phyloP scores from a whole-genome alignment of 1,139 yeast species.

The Blastobotrys indianensis region DNA sequence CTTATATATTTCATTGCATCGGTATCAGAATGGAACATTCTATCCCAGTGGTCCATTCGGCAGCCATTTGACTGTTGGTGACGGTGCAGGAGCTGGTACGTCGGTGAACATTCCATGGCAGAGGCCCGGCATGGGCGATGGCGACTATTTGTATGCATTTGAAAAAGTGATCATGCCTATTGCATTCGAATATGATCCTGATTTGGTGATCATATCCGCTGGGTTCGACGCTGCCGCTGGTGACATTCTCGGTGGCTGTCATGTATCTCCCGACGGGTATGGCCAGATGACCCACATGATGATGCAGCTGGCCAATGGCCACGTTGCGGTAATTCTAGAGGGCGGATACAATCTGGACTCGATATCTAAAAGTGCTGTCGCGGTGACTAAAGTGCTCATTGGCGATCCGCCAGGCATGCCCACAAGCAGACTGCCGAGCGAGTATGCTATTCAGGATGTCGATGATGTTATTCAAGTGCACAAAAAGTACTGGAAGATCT shows the following conservation, averaged over 20 bases:
- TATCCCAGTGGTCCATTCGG: conserved; percentile 91
- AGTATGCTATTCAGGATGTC: conserved; percentile 66
- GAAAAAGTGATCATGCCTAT: conserved; percentile 84
- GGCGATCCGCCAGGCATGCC: conserved; percentile 94
- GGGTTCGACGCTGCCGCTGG: conserved; percentile 99
- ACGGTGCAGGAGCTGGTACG: conserved; percentile 78
- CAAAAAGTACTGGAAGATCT: conserved; percentile 80
- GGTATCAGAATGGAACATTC: conserved; percentile 86
- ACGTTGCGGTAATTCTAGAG: conserved; percentile 82
- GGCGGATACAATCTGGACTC: conserved; percentile 96
- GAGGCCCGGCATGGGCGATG: conserved; percentile 88
- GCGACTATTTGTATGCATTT: conserved; percentile 92
- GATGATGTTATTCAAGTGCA: conserved; percentile 78
- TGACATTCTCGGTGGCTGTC: conserved; percentile 96
- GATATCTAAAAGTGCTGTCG: conserved; percentile 83
- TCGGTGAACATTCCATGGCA: conserved; percentile 94
- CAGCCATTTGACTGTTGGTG: conserved; percentile 75
- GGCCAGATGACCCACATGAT: conserved; percentile 94
- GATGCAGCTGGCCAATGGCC: conserved; percentile 82
- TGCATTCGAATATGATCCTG: conserved; percentile 86
- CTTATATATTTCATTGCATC: conserved; percentile 81
- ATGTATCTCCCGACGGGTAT: conserved; percentile 91
- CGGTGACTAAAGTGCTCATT: conserved; percentile 82
- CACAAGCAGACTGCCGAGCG: conserved; percentile 60
- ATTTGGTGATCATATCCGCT: conserved; percentile 83